A percentile compares a stretch with the other conserved stretches of the same genome.
Evolutionary conservation across 306 rosid genomes (phyloP).

Genomic region (Betula pendula): DNA sequence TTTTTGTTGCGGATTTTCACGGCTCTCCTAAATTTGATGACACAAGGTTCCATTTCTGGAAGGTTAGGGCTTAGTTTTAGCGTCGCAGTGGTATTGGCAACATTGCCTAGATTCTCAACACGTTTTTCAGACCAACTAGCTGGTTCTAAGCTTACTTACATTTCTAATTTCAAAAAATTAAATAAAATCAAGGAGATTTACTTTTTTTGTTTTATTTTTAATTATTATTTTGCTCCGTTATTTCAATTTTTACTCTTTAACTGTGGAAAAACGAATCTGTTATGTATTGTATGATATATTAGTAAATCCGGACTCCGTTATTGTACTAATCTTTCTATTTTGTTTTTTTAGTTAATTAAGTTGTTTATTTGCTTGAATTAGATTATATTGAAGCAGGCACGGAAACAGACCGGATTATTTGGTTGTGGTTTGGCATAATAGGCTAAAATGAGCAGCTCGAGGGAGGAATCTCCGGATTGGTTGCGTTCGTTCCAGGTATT

Average conservation of each 20-base stretch:
- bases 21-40: neutral
- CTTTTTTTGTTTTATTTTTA: no score
- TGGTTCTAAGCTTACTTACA: neutral
- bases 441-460: slow-evolving; percentile 57
- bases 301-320: neutral
- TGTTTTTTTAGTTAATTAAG: neutral
- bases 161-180: no score
- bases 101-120: no score
- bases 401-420: neutral
- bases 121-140: neutral
- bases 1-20: no score
- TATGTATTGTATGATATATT: no score
- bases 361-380: neutral
- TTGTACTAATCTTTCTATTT: neutral
- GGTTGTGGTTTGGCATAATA: slow-evolving; percentile 8
- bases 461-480: slow-evolving; percentile 94
- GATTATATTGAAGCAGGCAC: neutral
- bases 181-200: neutral
- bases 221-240: no score
- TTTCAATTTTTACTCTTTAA: no score
- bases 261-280: no score
- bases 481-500: slow-evolving; percentile 73
- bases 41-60: neutral
- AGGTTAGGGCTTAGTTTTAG: neutral
- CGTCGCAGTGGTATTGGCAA: no score